A percentile compares a stretch with the other conserved stretches of the same genome.
Conservation (phyloP, 75 land plant species). For the Chamaecyparis obtusa region DNA sequence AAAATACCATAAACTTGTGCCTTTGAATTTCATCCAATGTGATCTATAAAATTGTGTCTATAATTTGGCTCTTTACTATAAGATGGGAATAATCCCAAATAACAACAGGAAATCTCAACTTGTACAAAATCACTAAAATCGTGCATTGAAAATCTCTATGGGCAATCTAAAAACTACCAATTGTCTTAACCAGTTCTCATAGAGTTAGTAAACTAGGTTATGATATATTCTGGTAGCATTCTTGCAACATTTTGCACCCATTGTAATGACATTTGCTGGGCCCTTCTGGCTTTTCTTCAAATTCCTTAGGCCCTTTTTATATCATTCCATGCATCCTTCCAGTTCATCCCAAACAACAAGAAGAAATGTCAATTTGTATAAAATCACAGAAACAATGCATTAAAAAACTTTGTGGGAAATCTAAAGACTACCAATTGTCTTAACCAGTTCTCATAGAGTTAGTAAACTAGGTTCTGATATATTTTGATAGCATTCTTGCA, state of each 20-base stretch:
- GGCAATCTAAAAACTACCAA: background rate
- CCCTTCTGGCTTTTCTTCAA: background rate
- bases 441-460: background rate
- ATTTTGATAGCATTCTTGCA: background rate
- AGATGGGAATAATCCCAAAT: background rate
- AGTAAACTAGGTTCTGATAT: background rate
- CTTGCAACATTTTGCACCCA: background rate
- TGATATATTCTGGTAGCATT: background rate
- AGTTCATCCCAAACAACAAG: too few species aligned
- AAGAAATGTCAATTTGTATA: too few species aligned
- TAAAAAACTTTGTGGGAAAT: background rate
- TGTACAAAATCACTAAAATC: too few species aligned
- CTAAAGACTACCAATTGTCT: background rate
- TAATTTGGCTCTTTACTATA: background rate
- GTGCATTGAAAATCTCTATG: too few species aligned
- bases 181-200: background rate
- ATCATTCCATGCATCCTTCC: background rate
- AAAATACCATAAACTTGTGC: background rate
- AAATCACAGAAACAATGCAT: background rate
- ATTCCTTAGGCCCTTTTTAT: background rate
- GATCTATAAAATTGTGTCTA: background rate
- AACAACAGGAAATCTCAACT: background rate
- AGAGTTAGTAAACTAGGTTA: background rate
- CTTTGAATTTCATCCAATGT: background rate
- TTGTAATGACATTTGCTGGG: background rate